A percentile compares a stretch with the other conserved stretches of the same genome.
Evolutionary conservation across 2,329 filamentous ascomycete genomes (phyloP).

Genomic region (Colletotrichum lindemuthianum): DNA sequence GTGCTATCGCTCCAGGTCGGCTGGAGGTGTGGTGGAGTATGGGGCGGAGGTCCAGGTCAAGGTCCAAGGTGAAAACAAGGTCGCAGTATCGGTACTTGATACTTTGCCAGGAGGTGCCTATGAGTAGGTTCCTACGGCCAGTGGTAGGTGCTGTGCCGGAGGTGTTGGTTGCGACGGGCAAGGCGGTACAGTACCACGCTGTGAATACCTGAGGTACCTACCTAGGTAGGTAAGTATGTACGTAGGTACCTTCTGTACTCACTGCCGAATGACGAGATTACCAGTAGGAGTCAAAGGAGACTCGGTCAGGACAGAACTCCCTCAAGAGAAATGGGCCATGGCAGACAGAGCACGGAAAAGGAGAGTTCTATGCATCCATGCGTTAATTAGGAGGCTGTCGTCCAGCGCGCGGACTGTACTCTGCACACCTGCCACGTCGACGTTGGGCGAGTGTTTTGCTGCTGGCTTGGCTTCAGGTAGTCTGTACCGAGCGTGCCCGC

Average conservation of each 20-base stretch:
- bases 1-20: constrained; percentile 24
- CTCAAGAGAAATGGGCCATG: no score
- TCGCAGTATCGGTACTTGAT: no score
- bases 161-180: no score
- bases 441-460: constrained; percentile 23
- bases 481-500: constrained; percentile 29
- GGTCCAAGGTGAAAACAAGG: no score
- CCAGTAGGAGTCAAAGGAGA: no score
- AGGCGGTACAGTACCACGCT: neutral
- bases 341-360: neutral
- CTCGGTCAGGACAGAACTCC: no score
- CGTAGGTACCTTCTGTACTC: no score
- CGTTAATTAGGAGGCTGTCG: neutral
- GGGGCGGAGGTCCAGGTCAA: constrained; percentile 13
- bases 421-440: neutral
- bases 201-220: no score
- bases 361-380: constrained; percentile 24
- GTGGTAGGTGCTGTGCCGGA: no score
- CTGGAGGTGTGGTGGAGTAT: constrained; percentile 17
- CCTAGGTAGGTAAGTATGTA: constrained; percentile 4
- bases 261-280: no score
- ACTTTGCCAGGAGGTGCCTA: no score
- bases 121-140: no score
- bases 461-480: constrained; percentile 17
- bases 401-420: constrained; percentile 17